A percentile compares a stretch with the other conserved stretches of the same genome.
Conservation (phyloP, 2,329 filamentous ascomycete genomes). For the Hypoxylon sp. region DNA sequence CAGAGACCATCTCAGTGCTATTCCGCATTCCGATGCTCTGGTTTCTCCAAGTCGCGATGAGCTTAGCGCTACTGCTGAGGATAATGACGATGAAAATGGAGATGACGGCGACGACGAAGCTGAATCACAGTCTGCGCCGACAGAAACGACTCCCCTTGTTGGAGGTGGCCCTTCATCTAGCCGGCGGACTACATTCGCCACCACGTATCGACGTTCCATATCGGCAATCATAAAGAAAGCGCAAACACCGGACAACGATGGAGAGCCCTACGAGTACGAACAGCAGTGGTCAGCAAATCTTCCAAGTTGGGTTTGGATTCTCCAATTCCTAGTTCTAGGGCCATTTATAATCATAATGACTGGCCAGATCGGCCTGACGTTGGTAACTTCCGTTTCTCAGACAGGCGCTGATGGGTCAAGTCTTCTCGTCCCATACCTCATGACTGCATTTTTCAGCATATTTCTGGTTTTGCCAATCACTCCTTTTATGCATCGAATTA, state of each 20-base stretch:
- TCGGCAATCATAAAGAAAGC: slow-evolving; percentile 48
- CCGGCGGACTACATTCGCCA: slow-evolving; percentile 64
- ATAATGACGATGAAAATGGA: neutral
- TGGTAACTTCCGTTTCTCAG: slow-evolving; percentile 77
- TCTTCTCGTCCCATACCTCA: slow-evolving; percentile 74
- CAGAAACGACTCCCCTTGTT: slow-evolving; percentile 77
- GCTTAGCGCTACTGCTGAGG: slow-evolving; percentile 37
- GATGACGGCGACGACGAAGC: slow-evolving; percentile 38
- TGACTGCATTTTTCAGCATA: slow-evolving; percentile 72
- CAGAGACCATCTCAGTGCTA: slow-evolving; percentile 48
- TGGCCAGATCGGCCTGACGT: slow-evolving; percentile 77
- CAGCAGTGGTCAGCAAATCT: slow-evolving; percentile 85
- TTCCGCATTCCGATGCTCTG: slow-evolving; percentile 36
- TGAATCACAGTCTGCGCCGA: slow-evolving; percentile 46
- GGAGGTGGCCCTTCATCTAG: slow-evolving; percentile 75
- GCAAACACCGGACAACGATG: slow-evolving; percentile 36
- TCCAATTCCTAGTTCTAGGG: slow-evolving; percentile 83
- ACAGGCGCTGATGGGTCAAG: slow-evolving; percentile 85
- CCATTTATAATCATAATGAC: slow-evolving; percentile 81
- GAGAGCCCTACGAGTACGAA: slow-evolving; percentile 69
- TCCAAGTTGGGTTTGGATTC: slow-evolving; percentile 84
- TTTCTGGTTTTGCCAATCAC: slow-evolving; percentile 78
- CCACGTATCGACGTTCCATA: slow-evolving; percentile 62
- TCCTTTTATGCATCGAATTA: slow-evolving; percentile 88
- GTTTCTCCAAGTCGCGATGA: slow-evolving; percentile 35